Evolutionary conservation across 2,329 filamentous ascomycete genomes (phyloP), one percentile per base, ranked within the genome.

Genomic region (Colletotrichum sp.): DNA sequence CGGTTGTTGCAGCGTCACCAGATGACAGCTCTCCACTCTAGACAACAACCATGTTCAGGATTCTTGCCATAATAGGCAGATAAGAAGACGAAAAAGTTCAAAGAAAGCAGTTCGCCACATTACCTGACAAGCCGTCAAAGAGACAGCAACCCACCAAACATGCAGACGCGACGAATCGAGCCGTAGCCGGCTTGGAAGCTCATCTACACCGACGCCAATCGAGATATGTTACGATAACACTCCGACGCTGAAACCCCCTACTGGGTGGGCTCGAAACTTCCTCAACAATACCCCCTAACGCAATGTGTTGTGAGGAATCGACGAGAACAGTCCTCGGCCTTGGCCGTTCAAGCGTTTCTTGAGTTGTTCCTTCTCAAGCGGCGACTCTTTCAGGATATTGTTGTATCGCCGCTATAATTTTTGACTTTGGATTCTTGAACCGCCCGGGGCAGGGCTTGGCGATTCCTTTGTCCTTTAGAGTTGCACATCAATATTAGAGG

Each of bases 1-100:
- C 0, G 0, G 38, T 48, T n/a, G 38, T 48, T n/a, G 9, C 0
- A 12, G 4, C 38, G 9, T 48, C 9, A n/a, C 18, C 1, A 12
- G 9, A 9, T 12, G 0, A 10, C 18, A 48, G 4, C 18, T 48
- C 18, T n/a, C 4, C 9, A 12, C 18, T n/a, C 1, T 12, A 12
- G 18, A n/a, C 9, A n/a, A 48, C 18, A 5, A 4, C 38, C 0
- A 0, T 21, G 43, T 48, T 21, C 1, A 7, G 10, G 18, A 12
- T 7, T 12, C 43, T 12, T 21, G 3, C 5, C 43, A 48, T n/a
- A 4, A 12, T 0, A 48, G 18, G 9, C 2, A n/a, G 18, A 12
- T 38, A 16, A 2, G 6, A 5, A n/a, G 16, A n/a, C 38, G 5
- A 12, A 1, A 4, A 48, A 7, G 2, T 0, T n/a, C 38, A 12